Evolutionary conservation across 2,329 filamentous ascomycete species (phyloP), one percentile per base, ranked within the genome.

Genomic region (Zelopaecilomyces penicillatus): DNA sequence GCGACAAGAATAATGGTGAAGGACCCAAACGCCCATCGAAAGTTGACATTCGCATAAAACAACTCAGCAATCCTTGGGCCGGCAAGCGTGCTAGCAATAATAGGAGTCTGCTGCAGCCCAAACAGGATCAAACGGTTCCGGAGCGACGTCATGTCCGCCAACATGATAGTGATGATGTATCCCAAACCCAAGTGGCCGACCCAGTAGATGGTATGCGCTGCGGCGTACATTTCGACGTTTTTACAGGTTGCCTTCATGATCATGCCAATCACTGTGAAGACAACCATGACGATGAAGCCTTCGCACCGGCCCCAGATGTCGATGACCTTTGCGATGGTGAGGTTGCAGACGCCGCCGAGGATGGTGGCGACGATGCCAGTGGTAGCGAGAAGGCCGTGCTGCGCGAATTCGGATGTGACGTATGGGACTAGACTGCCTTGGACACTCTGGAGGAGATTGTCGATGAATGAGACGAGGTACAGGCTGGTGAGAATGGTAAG

Each of bases 1-100:
- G 75, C 62, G 1, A 80, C 80, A 5, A 77, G 65, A 45, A 84
- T 71, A 52, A 85, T 79, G 37, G 74, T 69, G 63, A 81, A 85
- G 46, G 71, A 69, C 37, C 78, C 81, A 54, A 78, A 83, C 4
- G 71, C 80, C 80, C 80, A 84, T 40, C 76, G 61, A 53, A 65
- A 71, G 53, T 64, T 65, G 43, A 59, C 48, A n/a, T 65, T 44
- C 2, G 54, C 47, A 46, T 64, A 65, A 53, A 70, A 70, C 0
- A 64, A 54, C 28, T 65, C 54, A 1, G 65, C 66, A 36, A 69
- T 66, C 44, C 52, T 54, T 19, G 67, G 66, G 3, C 69, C 69
- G 33, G 68, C 65, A 55, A 71, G 73, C 4, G 65, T 67, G 10
- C 63, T 70, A 31, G 64, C 62, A 43, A 76, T 66, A 33, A 61